Conservation (phyloP, 140 eudicot species). For the Cichorium intybus region DNA sequence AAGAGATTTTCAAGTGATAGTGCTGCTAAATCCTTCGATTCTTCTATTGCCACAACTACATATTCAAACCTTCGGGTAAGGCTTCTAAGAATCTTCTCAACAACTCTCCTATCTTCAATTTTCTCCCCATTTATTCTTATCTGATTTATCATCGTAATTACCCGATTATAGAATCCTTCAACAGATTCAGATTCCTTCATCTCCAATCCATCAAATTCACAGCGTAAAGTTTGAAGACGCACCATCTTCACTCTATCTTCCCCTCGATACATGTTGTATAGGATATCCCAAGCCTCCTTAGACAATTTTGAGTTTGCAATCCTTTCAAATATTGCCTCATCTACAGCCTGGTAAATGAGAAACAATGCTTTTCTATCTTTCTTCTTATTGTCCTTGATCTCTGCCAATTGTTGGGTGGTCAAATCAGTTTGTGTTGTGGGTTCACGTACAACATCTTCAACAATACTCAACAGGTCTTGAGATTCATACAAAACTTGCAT, state of each 20-base stretch:
- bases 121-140: not conserved
- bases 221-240: not conserved
- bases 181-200: not conserved
- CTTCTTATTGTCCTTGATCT: not conserved
- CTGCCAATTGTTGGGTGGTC: too few species aligned
- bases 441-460: not conserved
- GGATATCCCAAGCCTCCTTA: not conserved
- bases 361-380: not conserved
- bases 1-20: too few species aligned
- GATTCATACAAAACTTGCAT: not conserved
- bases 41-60: too few species aligned
- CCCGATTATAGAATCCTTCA: not conserved
- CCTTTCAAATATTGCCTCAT: too few species aligned
- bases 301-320: not conserved
- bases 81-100: too few species aligned
- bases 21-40: too few species aligned
- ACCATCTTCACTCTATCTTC: not conserved
- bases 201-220: not conserved
- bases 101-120: too few species aligned
- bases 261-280: not conserved
- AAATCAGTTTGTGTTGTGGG: too few species aligned
- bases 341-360: too few species aligned
- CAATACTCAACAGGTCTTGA: not conserved
- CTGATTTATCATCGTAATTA: not conserved
- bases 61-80: too few species aligned